phyloP scores from a whole-genome alignment of 768 basidiomycete species.

The Cystobasidium ongulense region DNA sequence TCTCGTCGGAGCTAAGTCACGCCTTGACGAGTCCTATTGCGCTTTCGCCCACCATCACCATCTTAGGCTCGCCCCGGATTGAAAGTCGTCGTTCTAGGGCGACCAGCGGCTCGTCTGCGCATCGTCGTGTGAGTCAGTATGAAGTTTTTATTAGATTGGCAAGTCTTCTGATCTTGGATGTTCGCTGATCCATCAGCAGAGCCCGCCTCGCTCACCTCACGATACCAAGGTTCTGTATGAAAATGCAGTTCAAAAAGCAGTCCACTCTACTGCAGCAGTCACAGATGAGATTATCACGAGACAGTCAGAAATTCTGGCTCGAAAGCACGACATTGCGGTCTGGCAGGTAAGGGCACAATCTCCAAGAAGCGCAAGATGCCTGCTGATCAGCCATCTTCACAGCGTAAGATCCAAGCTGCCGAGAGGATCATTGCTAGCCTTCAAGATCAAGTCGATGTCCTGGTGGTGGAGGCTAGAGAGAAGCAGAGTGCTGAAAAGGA shows the following conservation, averaged over 20 bases:
- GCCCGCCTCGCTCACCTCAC: slow-evolving; percentile 22
- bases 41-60: neutral
- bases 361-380: neutral
- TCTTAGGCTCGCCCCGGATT: neutral
- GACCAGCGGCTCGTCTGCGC: neutral
- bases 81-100: neutral
- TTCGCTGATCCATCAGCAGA: neutral
- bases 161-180: neutral
- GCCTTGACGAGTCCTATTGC: slow-evolving; percentile 3
- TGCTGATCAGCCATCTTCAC: neutral
- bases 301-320: slow-evolving; percentile 28
- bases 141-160: neutral
- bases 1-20: too few species aligned
- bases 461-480: slow-evolving; percentile 12
- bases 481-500: slow-evolving; percentile 22
- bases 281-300: slow-evolving; percentile 22
- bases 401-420: slow-evolving; percentile 30
- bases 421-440: slow-evolving; percentile 7
- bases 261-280: neutral
- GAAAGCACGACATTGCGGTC: slow-evolving; percentile 27
- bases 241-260: neutral
- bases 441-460: slow-evolving; percentile 22
- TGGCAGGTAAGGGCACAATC: slow-evolving; percentile 14
- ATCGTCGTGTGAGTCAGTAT: slow-evolving; percentile 13
- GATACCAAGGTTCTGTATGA: slow-evolving; percentile 14